A percentile compares a stretch with the other conserved stretches of the same genome.
phyloP scores from a whole-genome alignment of 257 asterid genomes.

The Marsdenia floribunda region DNA sequence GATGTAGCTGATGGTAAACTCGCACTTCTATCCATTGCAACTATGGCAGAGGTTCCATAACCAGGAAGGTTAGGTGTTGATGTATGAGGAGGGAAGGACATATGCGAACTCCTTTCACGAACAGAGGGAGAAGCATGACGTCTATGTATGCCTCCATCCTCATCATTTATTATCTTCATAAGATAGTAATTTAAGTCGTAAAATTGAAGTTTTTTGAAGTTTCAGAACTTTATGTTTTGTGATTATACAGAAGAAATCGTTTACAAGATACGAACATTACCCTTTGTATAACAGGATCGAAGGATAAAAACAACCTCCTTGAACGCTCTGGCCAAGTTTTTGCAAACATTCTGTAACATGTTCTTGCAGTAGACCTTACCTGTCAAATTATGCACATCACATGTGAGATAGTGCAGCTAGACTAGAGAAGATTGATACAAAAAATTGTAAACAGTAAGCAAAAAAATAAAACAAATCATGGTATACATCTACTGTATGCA shows the following conservation, averaged over 20 bases:
- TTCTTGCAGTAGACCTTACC: slow-evolving; percentile 97
- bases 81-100: slow-evolving; percentile 54
- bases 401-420: slow-evolving; percentile 15
- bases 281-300: slow-evolving; percentile 97
- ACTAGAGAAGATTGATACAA: slow-evolving; percentile 9
- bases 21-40: slow-evolving; percentile 91
- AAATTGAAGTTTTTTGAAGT: neutral
- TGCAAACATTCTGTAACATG: slow-evolving; percentile 90
- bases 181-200: neutral
- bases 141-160: slow-evolving; percentile 95
- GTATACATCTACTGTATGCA: neutral
- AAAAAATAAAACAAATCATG: neutral
- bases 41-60: slow-evolving; percentile 96
- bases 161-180: slow-evolving; percentile 76
- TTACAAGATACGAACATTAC: slow-evolving; percentile 32
- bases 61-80: slow-evolving; percentile 72
- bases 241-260: slow-evolving; percentile 5
- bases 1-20: slow-evolving; percentile 63
- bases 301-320: slow-evolving; percentile 74
- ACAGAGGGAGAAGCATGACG: slow-evolving; percentile 95
- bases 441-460: neutral
- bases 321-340: slow-evolving; percentile 99
- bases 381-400: slow-evolving; percentile 29
- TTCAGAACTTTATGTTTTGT: neutral
- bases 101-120: slow-evolving; percentile 75